Evolutionary conservation across 192 early-diverging fungal species (phyloP).

Genomic region (Cladochytrium replicatum): DNA sequence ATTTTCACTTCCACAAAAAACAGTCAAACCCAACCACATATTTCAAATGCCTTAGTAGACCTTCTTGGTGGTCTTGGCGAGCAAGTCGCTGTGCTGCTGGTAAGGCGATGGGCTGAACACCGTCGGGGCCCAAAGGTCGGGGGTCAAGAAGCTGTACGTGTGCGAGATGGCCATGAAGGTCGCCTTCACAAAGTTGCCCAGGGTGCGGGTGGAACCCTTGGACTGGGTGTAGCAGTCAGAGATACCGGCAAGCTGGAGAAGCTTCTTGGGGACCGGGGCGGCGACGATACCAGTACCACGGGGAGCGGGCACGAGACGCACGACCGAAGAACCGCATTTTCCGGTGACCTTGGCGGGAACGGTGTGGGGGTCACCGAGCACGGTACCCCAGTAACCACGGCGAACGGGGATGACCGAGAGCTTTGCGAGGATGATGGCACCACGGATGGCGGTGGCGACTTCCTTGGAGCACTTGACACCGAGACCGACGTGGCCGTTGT

Average conservation of each 20-base stretch:
- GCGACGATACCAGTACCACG: slow-evolving; percentile 99
- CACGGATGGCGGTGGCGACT: slow-evolving; percentile 96
- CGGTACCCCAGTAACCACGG: slow-evolving; percentile 97
- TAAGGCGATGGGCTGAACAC: slow-evolving; percentile 80
- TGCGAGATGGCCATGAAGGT: slow-evolving; percentile 92
- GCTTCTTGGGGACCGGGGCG: slow-evolving; percentile 95
- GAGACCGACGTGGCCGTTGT: slow-evolving; percentile 94
- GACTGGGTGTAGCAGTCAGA: slow-evolving; percentile 95
- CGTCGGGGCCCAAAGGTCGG: slow-evolving; percentile 91
- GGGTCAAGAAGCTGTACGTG: slow-evolving; percentile 96
- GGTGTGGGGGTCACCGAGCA: slow-evolving; percentile 94
- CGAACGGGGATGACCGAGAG: slow-evolving; percentile 95
- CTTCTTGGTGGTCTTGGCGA: slow-evolving; percentile 48
- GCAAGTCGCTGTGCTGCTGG: slow-evolving; percentile 81
- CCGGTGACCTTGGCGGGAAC: slow-evolving; percentile 96
- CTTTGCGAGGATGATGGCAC: slow-evolving; percentile 98
- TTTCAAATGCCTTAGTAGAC: too few species aligned
- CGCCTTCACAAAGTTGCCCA: slow-evolving; percentile 99
- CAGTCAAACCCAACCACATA: too few species aligned
- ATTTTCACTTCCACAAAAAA: too few species aligned
- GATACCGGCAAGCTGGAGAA: slow-evolving; percentile 94
- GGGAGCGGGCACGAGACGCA: slow-evolving; percentile 94
- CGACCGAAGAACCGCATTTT: slow-evolving; percentile 86
- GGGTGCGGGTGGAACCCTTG: slow-evolving; percentile 93
- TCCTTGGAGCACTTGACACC: slow-evolving; percentile 99